Conservation (phyloP, 306 rosid species). For the Erythrophleum fordii region DNA sequence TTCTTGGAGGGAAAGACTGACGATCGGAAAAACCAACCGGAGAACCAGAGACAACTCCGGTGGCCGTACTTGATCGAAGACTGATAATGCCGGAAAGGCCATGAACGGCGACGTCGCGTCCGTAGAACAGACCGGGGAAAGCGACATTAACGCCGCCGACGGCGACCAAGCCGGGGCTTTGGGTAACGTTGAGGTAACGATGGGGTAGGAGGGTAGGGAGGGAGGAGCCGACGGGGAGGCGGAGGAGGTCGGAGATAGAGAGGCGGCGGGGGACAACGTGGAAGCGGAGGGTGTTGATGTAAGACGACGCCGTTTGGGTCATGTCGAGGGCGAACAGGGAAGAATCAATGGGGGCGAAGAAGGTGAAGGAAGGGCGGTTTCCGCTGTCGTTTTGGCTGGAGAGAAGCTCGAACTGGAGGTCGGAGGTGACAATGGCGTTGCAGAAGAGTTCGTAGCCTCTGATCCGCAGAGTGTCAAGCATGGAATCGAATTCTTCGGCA, state of each 20-base stretch:
- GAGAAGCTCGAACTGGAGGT: conserved; percentile 49
- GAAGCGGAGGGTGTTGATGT: conserved; percentile 59
- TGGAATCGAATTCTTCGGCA: conserved; percentile 48
- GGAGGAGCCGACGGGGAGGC: conserved; percentile 44
- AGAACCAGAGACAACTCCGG: background rate
- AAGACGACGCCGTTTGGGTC: conserved; percentile 57
- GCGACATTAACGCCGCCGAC: conserved; percentile 48
- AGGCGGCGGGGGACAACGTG: conserved; percentile 70
- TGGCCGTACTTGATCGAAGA: background rate
- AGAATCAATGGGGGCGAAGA: conserved; percentile 71
- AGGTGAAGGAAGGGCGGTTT: conserved; percentile 42
- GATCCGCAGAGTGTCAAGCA: conserved; percentile 54
- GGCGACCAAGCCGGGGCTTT: conserved; percentile 17
- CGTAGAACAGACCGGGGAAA: conserved; percentile 42
- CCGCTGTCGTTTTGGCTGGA: background rate
- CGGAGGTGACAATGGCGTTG: conserved; percentile 73
- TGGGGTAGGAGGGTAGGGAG: conserved; percentile 60
- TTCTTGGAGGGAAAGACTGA: conserved; percentile 33
- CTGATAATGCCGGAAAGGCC: conserved; percentile 48
- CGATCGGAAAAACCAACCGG: conserved; percentile 5
- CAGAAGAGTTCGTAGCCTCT: conserved; percentile 68
- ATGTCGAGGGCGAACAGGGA: conserved; percentile 68
- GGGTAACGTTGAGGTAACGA: conserved; percentile 39
- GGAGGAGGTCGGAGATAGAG: conserved; percentile 52
- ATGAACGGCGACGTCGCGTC: conserved; percentile 42